Conservation (phyloP, 202 grass and related monocot genomes). For the Carex sylvatica region DNA sequence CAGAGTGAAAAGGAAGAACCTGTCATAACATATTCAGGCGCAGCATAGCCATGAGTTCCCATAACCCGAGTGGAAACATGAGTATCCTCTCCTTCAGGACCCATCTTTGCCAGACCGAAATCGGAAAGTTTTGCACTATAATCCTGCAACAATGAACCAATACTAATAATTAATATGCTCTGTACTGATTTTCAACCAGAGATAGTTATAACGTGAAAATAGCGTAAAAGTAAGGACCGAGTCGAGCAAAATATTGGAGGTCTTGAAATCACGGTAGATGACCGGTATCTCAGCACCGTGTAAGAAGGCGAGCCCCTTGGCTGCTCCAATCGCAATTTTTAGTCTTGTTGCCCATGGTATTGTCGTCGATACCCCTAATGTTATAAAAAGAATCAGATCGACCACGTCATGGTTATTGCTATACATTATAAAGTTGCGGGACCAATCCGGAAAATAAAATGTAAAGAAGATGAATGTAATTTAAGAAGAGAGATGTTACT, state of each 20-base stretch:
- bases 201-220: neutral
- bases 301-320: slow-evolving; percentile 83
- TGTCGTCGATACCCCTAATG: slow-evolving; percentile 57
- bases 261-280: slow-evolving; percentile 92
- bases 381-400: neutral
- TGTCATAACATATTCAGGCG: slow-evolving; percentile 93
- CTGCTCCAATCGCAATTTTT: slow-evolving; percentile 77
- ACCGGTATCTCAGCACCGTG: slow-evolving; percentile 58
- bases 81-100: slow-evolving; percentile 69
- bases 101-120: slow-evolving; percentile 91
- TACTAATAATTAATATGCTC: neutral
- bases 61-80: slow-evolving; percentile 91
- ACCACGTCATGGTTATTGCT: neutral
- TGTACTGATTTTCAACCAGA: neutral
- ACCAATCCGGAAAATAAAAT: neutral
- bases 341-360: slow-evolving; percentile 74
- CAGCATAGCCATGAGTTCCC: slow-evolving; percentile 93
- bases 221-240: slow-evolving; percentile 27
- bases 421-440: neutral
- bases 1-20: slow-evolving; percentile 16
- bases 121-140: slow-evolving; percentile 88
- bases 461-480: neutral
- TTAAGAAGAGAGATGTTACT: slow-evolving; percentile 33
- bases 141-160: slow-evolving; percentile 39
- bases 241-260: slow-evolving; percentile 89